phyloP scores from a whole-genome alignment of 2,329 filamentous ascomycete genomes.

The Epicoccum nigrum region DNA sequence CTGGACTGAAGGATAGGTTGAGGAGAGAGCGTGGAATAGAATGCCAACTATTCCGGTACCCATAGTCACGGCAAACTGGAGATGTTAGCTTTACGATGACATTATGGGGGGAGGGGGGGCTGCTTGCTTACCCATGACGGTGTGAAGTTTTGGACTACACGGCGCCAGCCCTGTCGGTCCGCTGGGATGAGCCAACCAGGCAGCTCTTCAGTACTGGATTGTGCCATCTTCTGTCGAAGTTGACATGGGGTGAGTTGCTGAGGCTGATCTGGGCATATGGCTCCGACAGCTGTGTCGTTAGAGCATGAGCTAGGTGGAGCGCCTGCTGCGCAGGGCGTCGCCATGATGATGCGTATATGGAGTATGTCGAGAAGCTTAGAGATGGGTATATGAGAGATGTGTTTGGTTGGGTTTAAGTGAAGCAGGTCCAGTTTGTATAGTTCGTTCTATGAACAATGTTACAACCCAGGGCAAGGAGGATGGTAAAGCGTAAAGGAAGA shows the following conservation, averaged over 20 bases:
- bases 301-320: slow-evolving; percentile 7
- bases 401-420: too few species aligned
- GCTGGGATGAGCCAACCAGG: slow-evolving; percentile 36
- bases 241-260: slow-evolving; percentile 16
- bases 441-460: too few species aligned
- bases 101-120: too few species aligned
- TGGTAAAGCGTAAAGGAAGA: background rate
- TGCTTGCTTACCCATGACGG: slow-evolving; percentile 42
- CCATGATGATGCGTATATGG: background rate
- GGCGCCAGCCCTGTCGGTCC: slow-evolving; percentile 36
- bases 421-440: too few species aligned
- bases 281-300: slow-evolving; percentile 10
- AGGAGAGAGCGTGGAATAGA: slow-evolving; percentile 64
- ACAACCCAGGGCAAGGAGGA: background rate
- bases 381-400: too few species aligned
- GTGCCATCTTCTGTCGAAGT: slow-evolving; percentile 10
- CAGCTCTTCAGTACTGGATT: slow-evolving; percentile 5
- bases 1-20: slow-evolving; percentile 57
- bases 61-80: slow-evolving; percentile 33
- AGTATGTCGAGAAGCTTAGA: too few species aligned
- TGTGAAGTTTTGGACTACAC: slow-evolving; percentile 43
- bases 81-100: background rate
- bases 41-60: slow-evolving; percentile 54
- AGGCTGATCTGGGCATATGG: slow-evolving; percentile 4
- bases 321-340: slow-evolving; percentile 5